Base-by-base conservation (phyloP, 768 basidiomycete genomes). In the Trametes elegans region DNA sequence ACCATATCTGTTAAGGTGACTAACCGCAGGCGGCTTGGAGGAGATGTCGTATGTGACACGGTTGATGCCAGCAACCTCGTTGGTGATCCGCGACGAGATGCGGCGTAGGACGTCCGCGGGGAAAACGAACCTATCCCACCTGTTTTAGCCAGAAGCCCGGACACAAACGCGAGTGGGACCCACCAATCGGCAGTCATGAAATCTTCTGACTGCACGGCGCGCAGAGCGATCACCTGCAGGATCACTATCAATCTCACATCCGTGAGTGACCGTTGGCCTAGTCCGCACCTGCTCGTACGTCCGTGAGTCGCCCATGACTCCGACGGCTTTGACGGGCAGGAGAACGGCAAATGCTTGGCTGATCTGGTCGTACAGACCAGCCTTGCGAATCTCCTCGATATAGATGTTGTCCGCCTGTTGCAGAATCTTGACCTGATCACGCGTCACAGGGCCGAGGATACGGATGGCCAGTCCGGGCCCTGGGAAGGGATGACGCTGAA, bases 101-200 rank as follows among this genome's bases (percentile, higher is more conserved):
- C 87, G 85, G 58, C 88, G 85, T 55, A 99, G 73, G 10, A 98
- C 84, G 38, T 88, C 87, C 14, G 93, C 75, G 24, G 96, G 95
- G 80, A 98, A 99, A n/a, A 90, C 85, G 74, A 90, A 98, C 90
- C 90, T 92, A 64, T 23, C 11, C 11, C 21, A 4, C 11, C 3
- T 26, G 11, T 18, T 13, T 19, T 4, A 2, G 40, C 35, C 9
- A 52, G 32, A 24, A 11, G 27, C 13, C 11, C 14, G 6, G n/a
- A 41, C 10, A 18, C 1, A 9, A 41, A 14, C 24, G 9, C 3
- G 2, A 32, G 6, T 5, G 7, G 81, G 36, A 11, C 82, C 38
- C 66, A 93, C 96, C 96, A 98, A 70, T 98, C 96, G 31, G 97
- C 97, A 13, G 97, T 99, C 97, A 99, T 99, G 68, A 99, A 99